Conservation (phyloP, 1,284 basidiomycete genomes). For the Schizophyllum amplum region DNA sequence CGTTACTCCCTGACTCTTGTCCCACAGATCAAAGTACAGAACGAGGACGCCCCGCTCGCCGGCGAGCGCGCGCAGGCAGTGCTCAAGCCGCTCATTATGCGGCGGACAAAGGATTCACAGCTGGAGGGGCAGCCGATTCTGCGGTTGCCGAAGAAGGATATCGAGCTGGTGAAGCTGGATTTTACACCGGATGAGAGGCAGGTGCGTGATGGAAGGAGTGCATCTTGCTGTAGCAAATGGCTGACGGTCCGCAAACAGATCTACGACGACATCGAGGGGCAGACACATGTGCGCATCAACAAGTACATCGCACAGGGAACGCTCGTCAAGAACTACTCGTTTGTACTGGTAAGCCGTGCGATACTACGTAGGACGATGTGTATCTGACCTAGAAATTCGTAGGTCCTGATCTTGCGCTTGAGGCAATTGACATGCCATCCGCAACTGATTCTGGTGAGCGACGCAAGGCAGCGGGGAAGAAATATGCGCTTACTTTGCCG, state of each 20-base stretch:
- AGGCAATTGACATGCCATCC: slow-evolving; percentile 63
- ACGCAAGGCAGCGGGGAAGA: background rate
- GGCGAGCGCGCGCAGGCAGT: slow-evolving; percentile 54
- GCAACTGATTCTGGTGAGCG: slow-evolving; percentile 44
- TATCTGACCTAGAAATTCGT: background rate
- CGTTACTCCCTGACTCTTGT: background rate
- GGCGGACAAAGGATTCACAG: slow-evolving; percentile 52
- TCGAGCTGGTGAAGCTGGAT: slow-evolving; percentile 46
- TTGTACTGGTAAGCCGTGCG: background rate
- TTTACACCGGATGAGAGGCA: slow-evolving; percentile 59
- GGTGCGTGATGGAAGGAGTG: slow-evolving; percentile 24
- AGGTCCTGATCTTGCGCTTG: slow-evolving; percentile 61
- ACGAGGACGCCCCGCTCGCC: slow-evolving; percentile 46
- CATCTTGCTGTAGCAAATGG: background rate
- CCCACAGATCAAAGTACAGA: slow-evolving; percentile 40
- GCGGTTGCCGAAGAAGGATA: slow-evolving; percentile 48
- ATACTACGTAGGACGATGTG: too few relatives aligned
- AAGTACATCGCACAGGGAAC: slow-evolving; percentile 49
- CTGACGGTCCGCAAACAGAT: slow-evolving; percentile 29
- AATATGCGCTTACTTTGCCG: slow-evolving; percentile 13
- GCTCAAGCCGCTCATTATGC: slow-evolving; percentile 49
- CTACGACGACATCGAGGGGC: slow-evolving; percentile 51
- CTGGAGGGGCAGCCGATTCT: slow-evolving; percentile 55
- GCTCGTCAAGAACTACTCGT: slow-evolving; percentile 49
- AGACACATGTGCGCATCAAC: slow-evolving; percentile 45